A percentile compares a stretch with the other conserved stretches of the same genome.
Evolutionary conservation across 495 filamentous ascomycete species (phyloP).

Genomic region (Lepidopterella palustris): DNA sequence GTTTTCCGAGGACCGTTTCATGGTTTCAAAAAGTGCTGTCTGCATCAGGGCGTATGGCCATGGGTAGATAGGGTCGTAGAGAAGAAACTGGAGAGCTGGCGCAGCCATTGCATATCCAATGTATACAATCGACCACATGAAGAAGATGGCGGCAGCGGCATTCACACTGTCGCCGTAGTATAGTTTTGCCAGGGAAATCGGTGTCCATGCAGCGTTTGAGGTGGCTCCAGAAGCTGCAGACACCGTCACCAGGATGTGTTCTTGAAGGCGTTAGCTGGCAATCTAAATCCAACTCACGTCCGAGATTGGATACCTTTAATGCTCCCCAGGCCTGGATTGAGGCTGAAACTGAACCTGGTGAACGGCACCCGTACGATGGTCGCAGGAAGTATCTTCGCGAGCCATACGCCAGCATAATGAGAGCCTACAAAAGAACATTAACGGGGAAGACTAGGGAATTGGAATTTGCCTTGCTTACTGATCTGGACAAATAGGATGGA

Average conservation of each 20-base stretch:
- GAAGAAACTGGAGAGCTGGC: conserved; percentile 46
- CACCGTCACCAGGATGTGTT: conserved; percentile 52
- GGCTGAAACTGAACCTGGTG: conserved; percentile 32
- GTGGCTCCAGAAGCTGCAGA: conserved; percentile 51
- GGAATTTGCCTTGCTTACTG: conserved; percentile 16
- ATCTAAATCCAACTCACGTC: too few species aligned
- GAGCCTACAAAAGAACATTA: conserved; percentile 26
- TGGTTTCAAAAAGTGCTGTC: conserved; percentile 49
- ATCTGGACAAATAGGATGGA: conserved; percentile 55
- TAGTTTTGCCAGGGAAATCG: conserved; percentile 48
- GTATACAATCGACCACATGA: conserved; percentile 53
- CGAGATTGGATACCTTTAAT: conserved; percentile 33
- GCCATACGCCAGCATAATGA: conserved; percentile 50
- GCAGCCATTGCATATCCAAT: conserved; percentile 52
- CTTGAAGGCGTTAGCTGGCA: conserved; percentile 27
- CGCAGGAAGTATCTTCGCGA: conserved; percentile 45
- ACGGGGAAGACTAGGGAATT: background rate
- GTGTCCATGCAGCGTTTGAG: conserved; percentile 45
- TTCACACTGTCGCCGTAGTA: conserved; percentile 47
- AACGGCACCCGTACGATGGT: conserved; percentile 44
- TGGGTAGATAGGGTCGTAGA: conserved; percentile 51
- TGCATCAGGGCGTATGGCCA: conserved; percentile 50
- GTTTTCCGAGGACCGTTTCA: conserved; percentile 43
- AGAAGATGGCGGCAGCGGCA: conserved; percentile 48
- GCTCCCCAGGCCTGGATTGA: conserved; percentile 53